Evolutionary conservation across 2,329 filamentous ascomycete genomes (phyloP).

Genomic region (Nemania bipapillata): DNA sequence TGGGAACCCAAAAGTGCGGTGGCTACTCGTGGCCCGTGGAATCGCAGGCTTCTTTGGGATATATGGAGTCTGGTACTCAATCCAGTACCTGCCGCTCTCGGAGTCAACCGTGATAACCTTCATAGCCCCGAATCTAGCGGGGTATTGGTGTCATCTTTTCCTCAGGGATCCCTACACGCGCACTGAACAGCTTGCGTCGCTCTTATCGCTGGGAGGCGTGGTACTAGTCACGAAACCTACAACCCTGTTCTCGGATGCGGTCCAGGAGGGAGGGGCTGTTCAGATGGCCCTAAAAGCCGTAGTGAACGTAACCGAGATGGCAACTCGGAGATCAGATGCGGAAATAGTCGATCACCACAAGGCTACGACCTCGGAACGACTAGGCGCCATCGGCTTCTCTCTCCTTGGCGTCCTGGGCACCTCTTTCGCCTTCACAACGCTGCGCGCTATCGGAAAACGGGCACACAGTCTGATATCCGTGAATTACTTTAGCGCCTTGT

Average conservation of each 20-base stretch:
- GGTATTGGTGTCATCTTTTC: conserved; percentile 81
- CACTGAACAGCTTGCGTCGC: conserved; percentile 78
- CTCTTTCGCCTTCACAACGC: conserved; percentile 76
- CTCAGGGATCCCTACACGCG: conserved; percentile 80
- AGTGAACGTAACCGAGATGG: conserved; percentile 23
- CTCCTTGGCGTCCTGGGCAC: conserved; percentile 81
- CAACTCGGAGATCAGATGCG: conserved; percentile 43
- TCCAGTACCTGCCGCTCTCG: conserved; percentile 67
- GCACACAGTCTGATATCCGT: conserved; percentile 86
- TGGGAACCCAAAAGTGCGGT: conserved; percentile 72
- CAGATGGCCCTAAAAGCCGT: conserved; percentile 38
- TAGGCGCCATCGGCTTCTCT: conserved; percentile 75
- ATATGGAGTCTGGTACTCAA: conserved; percentile 74
- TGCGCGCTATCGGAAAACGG: conserved; percentile 81
- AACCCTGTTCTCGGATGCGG: conserved; percentile 51
- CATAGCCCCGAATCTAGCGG: conserved; percentile 79
- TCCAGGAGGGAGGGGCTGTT: conserved; percentile 14
- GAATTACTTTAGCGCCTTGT: conserved; percentile 81
- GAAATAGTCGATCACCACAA: conserved; percentile 56
- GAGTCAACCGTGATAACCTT: conserved; percentile 93
- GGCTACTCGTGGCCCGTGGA: conserved; percentile 73
- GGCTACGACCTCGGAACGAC: conserved; percentile 66
- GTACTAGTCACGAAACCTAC: conserved; percentile 81
- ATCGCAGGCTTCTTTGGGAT: conserved; percentile 80
- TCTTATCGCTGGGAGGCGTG: conserved; percentile 81